Evolutionary conservation across 495 filamentous ascomycete genomes (phyloP).

Genomic region (Copromyces sp.): DNA sequence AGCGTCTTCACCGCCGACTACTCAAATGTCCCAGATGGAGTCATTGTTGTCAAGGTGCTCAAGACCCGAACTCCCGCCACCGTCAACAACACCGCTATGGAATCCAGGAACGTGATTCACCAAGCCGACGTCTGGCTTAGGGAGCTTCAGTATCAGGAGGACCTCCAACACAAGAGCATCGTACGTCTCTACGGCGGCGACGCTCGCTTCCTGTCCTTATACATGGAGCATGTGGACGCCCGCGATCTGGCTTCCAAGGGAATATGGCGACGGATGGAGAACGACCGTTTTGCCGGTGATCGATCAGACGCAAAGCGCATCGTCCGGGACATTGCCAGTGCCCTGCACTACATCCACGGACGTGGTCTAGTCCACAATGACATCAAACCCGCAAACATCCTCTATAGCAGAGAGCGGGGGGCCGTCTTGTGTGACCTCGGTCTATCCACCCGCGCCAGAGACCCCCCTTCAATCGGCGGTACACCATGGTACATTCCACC

Average conservation of each 20-base stretch:
- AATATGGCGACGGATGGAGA: constrained; percentile 28
- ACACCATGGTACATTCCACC: constrained; percentile 43
- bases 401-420: constrained; percentile 41
- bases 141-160: constrained; percentile 37
- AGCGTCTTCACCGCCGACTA: constrained; percentile 41
- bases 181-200: constrained; percentile 39
- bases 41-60: constrained; percentile 41
- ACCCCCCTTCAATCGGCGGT: constrained; percentile 32
- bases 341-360: constrained; percentile 36
- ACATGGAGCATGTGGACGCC: constrained; percentile 43
- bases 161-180: constrained; percentile 37
- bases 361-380: constrained; percentile 39
- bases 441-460: constrained; percentile 29
- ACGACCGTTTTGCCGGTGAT: constrained; percentile 31
- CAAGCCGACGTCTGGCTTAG: constrained; percentile 42
- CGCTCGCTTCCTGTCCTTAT: constrained; percentile 38
- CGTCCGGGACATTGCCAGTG: constrained; percentile 34
- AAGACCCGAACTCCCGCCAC: constrained; percentile 30
- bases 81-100: constrained; percentile 25
- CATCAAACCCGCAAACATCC: constrained; percentile 43
- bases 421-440: constrained; percentile 42
- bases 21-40: constrained; percentile 30
- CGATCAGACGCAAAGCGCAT: constrained; percentile 34
- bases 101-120: constrained; percentile 35
- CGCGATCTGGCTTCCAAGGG: constrained; percentile 31